Evolutionary conservation across 257 asterid genomes (phyloP), one percentile per base, ranked within the genome.

Genomic region (Ophiorrhiza pumila): DNA sequence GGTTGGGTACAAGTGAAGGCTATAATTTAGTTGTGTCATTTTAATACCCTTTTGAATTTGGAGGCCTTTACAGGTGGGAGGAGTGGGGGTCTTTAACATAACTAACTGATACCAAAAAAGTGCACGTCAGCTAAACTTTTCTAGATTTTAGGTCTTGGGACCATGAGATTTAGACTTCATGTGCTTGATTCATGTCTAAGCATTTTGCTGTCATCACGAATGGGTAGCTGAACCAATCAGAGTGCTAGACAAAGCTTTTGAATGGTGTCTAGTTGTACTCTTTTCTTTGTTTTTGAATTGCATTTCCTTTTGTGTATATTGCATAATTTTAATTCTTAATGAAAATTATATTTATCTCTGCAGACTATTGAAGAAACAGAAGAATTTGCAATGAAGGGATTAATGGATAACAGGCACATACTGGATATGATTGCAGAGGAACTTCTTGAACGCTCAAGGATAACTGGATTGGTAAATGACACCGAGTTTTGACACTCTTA

Each of bases 361-460:
- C 90, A 93, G 98, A 92, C 89, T 87, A 92, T 95, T 68, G 87
- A 85, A 61, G 99, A 95, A 91, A 86, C 99, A 0, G 98, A 95
- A 83, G 95, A 87, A 82, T 88, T 91, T 80, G 99, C 99, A 65
- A 87, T 90, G 94, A 87, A 84, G 84, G 98, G 97, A 68, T 82
- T 90, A 78, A 82, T 69, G 85, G 93, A 87, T 77, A 95, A 95
- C 90, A 83, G 82, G n/a, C 94, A 86, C 69, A 83, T 92, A 76
- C 79, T 90, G 71, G 97, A 95, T 65, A 74, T 76, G 77, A 89
- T 95, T 75, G 86, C 95, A 42, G 71, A 77, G 74, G 85, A 88
- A 76, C 90, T 95, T 78, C 74, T 89, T n/a, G 87, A 90, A 70
- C 59, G 69, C 64, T 86, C 98, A 22, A 90, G 99, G 81, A 87